Base-by-base conservation (phyloP, 176 grass and related monocot genomes). In the bread wheat (Triticum aestivum) region DNA sequence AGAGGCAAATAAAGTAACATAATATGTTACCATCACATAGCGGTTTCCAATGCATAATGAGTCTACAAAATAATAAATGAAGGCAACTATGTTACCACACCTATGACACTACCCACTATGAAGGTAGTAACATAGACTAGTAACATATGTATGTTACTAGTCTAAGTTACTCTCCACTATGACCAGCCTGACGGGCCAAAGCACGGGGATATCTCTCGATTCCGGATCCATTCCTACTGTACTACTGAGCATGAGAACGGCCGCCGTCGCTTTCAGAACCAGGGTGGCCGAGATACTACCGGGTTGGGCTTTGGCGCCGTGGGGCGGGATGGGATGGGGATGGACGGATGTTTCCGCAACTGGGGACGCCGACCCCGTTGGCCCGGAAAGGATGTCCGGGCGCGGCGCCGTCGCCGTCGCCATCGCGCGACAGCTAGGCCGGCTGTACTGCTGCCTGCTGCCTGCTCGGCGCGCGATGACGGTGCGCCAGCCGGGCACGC, bases 321-420 rank as follows among this genome's bases (percentile, higher is more conserved):
- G 78, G 74, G 11, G 64, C n/a, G 70, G n/a, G 11, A 65, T 27
- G 69, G 21, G 23, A 82, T 21, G 56, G 80, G 23, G 71, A 74
- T 8, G 80, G n/a, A 42, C n/a, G 83, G 84, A 52, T 44, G 56
- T 90, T 90, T 86, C 79, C 72, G 23, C 41, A 80, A 80, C 29
- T 32, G 87, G 89, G 72, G 79, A 6, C 73, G 92, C 86, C 87
- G 75, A 49, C 65, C 39, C 83, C 73, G 61, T 83, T 39, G 73
- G 56, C 33, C 75, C 56, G 73, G 67, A 92, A 86, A 78, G 84
- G 76, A 63, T 59, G 56, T 59, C 27, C 32, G 30, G 44, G 44
- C 44, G 63, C 47, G 68, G 24, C 29, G 65, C 64, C 29, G 82
- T 20, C 15, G 51, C 45, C 45, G 15, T 18, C 17, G 54, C 6